These are phyloP conservation scores for Davidsoniella neocaledoniae DNA, from an alignment of 2,329 filamentous ascomycete species.

Conservation along the genomic window DNA sequence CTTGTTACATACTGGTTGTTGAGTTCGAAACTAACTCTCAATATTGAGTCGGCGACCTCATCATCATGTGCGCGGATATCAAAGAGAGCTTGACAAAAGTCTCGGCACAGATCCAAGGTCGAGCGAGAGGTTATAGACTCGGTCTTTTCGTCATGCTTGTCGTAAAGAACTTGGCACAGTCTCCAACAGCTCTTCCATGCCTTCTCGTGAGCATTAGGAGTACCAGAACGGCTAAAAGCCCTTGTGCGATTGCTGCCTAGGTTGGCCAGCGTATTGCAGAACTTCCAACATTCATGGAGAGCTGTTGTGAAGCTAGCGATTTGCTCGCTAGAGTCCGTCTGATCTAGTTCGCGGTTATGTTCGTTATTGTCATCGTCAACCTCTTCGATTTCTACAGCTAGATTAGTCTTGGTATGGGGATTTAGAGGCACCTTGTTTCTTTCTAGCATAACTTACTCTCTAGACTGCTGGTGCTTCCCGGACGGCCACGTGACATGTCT, in stretches of 20 bases:
- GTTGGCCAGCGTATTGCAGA: conserved; percentile 79
- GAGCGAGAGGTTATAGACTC: conserved; percentile 46
- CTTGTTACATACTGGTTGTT: conserved; percentile 57
- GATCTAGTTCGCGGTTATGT: conserved; percentile 22
- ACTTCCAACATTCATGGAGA: conserved; percentile 77
- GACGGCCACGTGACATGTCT: conserved; percentile 38
- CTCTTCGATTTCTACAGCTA: conserved; percentile 22
- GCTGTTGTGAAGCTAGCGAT: conserved; percentile 55
- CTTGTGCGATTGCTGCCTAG: conserved; percentile 67
- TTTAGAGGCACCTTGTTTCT: too few relatives aligned
- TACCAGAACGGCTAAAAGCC: conserved; percentile 59
- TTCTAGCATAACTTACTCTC: conserved; percentile 39
- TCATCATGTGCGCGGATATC: conserved; percentile 66
- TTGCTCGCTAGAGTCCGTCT: conserved; percentile 30
- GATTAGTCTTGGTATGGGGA: conserved; percentile 16
- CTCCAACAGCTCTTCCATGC: conserved; percentile 94
- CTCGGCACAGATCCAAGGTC: conserved; percentile 72
- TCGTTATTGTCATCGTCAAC: conserved; percentile 39
- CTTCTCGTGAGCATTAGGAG: conserved; percentile 63
- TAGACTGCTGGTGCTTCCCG: conserved; percentile 56
- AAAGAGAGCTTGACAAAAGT: conserved; percentile 84
- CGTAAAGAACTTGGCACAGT: conserved; percentile 76
- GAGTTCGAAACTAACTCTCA: conserved; percentile 84
- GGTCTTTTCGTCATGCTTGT: conserved; percentile 56
- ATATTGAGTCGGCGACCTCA: conserved; percentile 65